phyloP scores from a whole-genome alignment of 148 eudicot species.

The Camellia granthamiana region DNA sequence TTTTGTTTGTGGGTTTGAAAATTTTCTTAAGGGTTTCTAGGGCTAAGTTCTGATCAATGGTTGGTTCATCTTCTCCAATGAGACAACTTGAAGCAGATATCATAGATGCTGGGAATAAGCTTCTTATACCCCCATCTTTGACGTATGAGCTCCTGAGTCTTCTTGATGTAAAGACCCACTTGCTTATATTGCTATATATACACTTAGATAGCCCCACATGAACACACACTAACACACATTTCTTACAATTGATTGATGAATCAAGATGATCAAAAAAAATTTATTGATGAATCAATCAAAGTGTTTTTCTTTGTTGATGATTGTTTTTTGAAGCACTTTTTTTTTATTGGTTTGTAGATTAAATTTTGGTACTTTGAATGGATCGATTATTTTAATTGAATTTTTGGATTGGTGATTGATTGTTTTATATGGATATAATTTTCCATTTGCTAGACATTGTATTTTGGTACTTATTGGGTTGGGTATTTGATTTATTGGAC shows the following conservation, averaged over 20 bases:
- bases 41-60: neutral
- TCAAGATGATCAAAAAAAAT: neutral
- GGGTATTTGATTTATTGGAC: no score
- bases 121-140: constrained; percentile 17
- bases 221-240: neutral
- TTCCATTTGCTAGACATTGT: no score
- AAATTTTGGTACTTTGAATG: no score
- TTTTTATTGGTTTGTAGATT: no score
- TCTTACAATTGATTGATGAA: neutral
- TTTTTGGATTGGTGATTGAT: no score
- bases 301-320: no score
- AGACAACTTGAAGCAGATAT: constrained; percentile 28
- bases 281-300: no score
- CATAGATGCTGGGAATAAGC: constrained; percentile 29
- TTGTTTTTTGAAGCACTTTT: no score
- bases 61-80: neutral
- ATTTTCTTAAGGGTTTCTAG: neutral
- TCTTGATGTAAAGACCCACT: constrained; percentile 27
- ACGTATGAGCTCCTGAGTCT: constrained; percentile 23
- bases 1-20: neutral
- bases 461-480: no score
- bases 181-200: neutral
- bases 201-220: neutral
- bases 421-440: no score
- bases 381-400: no score